Evolutionary conservation across 2,329 filamentous ascomycete species (phyloP), one percentile per base, ranked within the genome.

Genomic region (Dothideomycetes sp.): DNA sequence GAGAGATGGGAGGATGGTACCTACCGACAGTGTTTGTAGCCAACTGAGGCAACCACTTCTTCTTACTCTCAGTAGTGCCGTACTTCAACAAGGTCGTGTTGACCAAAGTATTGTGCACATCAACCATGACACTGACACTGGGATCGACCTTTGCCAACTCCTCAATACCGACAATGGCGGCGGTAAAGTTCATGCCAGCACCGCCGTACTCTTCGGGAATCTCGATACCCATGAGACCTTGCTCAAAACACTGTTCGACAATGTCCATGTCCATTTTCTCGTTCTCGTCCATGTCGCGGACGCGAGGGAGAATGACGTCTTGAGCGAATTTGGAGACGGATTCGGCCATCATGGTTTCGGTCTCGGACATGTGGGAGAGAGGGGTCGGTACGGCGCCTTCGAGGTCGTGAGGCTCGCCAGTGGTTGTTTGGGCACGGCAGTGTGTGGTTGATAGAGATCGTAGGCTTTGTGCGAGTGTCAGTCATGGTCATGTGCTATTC

Each of bases 131-230:
- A 56, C 84, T 89, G 48, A 98, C 91, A 51, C 84, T 93, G 28
- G 91, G 91, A 58, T 98, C 91, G 13, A 94, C 84, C 43, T 87
- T 77, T 1, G 91, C 91, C 46, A 98, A 71, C 71, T 98, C 91
- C 67, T 98, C 91, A 54, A 98, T 98, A 19, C 85, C 89, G 31
- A 98, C 81, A 58, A 98, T 94, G 46, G 88, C 89, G 1, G 88
- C 71, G 1, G 91, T 96, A 67, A 98, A 98, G 74, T 95, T 95
- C 91, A 98, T 96, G 52, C 88, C 91, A 0, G 89, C 85, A 46
- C 91, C 91, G 46, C 91, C 91, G 59, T 82, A 98, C 64, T 95
- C 88, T 64, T 98, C 91, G 12, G 91, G 89, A 44, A 98, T 94
- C 68, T 98, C 91, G 49, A 98, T 76, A 47, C 87, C 83, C 91